Conservation (phyloP, 1,139 yeast genomes). For the Taphrina communis region DNA sequence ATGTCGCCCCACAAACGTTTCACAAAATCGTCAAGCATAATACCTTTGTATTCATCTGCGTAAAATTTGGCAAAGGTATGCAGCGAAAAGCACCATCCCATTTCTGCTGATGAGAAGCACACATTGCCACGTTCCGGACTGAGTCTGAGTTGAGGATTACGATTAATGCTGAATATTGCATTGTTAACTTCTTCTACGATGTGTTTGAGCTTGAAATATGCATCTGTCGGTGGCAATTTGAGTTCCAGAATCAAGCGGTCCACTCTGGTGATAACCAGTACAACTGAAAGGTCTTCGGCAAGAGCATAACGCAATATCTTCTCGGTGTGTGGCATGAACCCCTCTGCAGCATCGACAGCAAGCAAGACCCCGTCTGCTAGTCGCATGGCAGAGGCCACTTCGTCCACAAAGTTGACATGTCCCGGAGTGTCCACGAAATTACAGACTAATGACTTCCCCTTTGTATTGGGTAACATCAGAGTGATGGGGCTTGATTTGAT, state of each 20-base stretch:
- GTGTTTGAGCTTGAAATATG: slow-evolving; percentile 69
- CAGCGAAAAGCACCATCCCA: slow-evolving; percentile 69
- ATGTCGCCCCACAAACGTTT: slow-evolving; percentile 78
- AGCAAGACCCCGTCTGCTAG: slow-evolving; percentile 70
- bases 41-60: slow-evolving; percentile 50
- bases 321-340: slow-evolving; percentile 64
- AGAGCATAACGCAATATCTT: slow-evolving; percentile 60
- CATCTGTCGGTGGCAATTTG: slow-evolving; percentile 73
- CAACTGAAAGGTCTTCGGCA: slow-evolving; percentile 59
- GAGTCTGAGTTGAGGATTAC: slow-evolving; percentile 48
- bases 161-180: slow-evolving; percentile 54
- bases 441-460: slow-evolving; percentile 63
- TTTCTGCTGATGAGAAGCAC: slow-evolving; percentile 70
- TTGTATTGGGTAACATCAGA: slow-evolving; percentile 63
- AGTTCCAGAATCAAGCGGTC: slow-evolving; percentile 83
- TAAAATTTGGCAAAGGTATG: slow-evolving; percentile 68
- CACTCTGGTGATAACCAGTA: slow-evolving; percentile 75
- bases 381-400: slow-evolving; percentile 63
- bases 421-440: slow-evolving; percentile 90
- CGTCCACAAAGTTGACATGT: slow-evolving; percentile 82
- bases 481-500: slow-evolving; percentile 70
- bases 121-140: slow-evolving; percentile 73
- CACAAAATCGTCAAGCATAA: slow-evolving; percentile 58
- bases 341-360: slow-evolving; percentile 86
- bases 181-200: slow-evolving; percentile 69